These are phyloP conservation scores for Cordyceps javanica DNA, from an alignment of 2,329 filamentous ascomycete species.

Conservation along the genomic window DNA sequence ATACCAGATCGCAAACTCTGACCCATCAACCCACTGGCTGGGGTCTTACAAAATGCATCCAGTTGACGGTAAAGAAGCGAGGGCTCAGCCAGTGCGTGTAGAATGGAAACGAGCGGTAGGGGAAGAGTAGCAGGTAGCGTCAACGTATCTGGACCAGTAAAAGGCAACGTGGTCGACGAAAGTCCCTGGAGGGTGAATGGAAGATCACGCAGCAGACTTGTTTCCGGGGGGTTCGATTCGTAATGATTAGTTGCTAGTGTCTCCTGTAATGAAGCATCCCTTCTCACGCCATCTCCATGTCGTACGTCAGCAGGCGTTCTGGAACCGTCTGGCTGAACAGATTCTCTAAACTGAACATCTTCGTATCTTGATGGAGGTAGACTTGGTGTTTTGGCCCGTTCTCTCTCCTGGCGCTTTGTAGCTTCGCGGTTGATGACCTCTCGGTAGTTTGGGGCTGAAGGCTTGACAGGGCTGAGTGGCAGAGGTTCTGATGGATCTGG, in stretches of 20 bases:
- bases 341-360: slow-evolving; percentile 44
- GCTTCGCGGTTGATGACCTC: slow-evolving; percentile 32
- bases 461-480: slow-evolving; percentile 38
- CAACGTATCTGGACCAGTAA: slow-evolving; percentile 61
- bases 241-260: slow-evolving; percentile 50
- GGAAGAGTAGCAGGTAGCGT: slow-evolving; percentile 75
- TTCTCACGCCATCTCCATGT: slow-evolving; percentile 27
- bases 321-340: slow-evolving; percentile 49
- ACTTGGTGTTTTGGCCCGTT: slow-evolving; percentile 29
- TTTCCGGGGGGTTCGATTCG: slow-evolving; percentile 57
- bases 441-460: slow-evolving; percentile 31
- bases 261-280: slow-evolving; percentile 52
- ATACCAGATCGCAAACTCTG: slow-evolving; percentile 90
- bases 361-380: slow-evolving; percentile 30
- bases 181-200: slow-evolving; percentile 91
- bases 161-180: slow-evolving; percentile 78
- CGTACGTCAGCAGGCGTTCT: slow-evolving; percentile 35
- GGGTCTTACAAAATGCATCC: slow-evolving; percentile 73
- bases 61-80: slow-evolving; percentile 84
- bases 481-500: slow-evolving; percentile 48
- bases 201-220: slow-evolving; percentile 66
- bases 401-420: slow-evolving; percentile 31
- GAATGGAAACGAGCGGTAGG: slow-evolving; percentile 74
- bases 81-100: slow-evolving; percentile 87
- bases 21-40: slow-evolving; percentile 76